phyloP scores from a whole-genome alignment of 768 basidiomycete species.

The Tremella mesenterica region DNA sequence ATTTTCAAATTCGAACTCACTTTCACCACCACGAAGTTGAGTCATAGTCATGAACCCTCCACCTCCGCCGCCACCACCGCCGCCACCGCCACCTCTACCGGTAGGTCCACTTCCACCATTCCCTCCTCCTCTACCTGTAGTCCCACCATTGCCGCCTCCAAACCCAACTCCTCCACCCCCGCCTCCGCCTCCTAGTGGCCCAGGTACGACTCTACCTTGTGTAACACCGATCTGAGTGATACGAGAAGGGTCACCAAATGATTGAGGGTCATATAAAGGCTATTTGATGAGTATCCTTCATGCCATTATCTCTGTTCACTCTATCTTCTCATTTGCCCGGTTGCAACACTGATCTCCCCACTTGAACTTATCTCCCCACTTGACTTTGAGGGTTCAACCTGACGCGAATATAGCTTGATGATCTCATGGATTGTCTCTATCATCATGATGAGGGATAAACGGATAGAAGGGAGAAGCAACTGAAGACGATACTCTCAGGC shows the following conservation, averaged over 20 bases:
- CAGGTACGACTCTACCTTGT: background rate
- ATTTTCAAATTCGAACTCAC: constrained; percentile 15
- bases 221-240: background rate
- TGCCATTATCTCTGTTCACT: background rate
- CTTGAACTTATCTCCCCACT: too few relatives aligned
- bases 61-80: constrained; percentile 13
- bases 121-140: constrained; percentile 15
- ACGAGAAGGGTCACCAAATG: constrained; percentile 24
- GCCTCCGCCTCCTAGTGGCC: constrained; percentile 5
- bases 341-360: too few relatives aligned
- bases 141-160: constrained; percentile 7
- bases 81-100: constrained; percentile 11
- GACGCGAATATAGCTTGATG: background rate
- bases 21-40: constrained; percentile 29
- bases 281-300: background rate
- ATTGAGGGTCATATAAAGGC: constrained; percentile 29
- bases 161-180: constrained; percentile 5
- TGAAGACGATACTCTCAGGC: too few relatives aligned
- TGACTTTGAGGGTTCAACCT: background rate
- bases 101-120: constrained; percentile 22
- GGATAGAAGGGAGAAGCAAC: background rate
- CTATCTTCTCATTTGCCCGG: too few relatives aligned
- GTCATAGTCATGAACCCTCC: constrained; percentile 32
- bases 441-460: background rate
- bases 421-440: background rate